Evolutionary conservation across 106 monocot species (phyloP).

Genomic region (Xerophyta viscosa): DNA sequence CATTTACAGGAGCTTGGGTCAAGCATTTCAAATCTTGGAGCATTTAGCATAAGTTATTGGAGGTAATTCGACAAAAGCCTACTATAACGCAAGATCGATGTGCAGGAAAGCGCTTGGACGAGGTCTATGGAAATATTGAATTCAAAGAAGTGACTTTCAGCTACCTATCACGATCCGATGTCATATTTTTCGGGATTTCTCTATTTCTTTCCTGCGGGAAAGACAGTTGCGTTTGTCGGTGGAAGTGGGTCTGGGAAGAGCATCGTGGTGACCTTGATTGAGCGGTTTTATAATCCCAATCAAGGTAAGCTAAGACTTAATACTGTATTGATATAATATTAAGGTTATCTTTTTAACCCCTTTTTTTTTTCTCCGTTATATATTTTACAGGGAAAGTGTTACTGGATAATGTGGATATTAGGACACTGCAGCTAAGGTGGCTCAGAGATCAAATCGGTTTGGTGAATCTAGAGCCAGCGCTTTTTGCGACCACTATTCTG

Average conservation of each 20-base stretch:
- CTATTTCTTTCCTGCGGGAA: conserved; percentile 91
- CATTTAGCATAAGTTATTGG: conserved; percentile 90
- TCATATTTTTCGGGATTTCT: conserved; percentile 78
- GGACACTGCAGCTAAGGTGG: conserved; percentile 78
- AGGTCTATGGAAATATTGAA: conserved; percentile 90
- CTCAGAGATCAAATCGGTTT: conserved; percentile 94
- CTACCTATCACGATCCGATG: conserved; percentile 94
- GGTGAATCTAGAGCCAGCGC: conserved; percentile 96
- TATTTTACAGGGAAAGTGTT: conserved; percentile 72
- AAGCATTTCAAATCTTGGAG: conserved; percentile 89
- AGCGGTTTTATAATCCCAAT: conserved; percentile 98
- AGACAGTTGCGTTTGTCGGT: conserved; percentile 88
- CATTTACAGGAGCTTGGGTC: conserved; percentile 84
- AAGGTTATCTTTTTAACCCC: too few species aligned
- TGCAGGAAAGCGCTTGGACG: conserved; percentile 65
- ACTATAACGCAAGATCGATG: conserved; percentile 64
- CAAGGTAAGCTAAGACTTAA: conserved; percentile 39
- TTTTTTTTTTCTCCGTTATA: too few species aligned
- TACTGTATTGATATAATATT: not conserved
- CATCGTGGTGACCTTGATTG: conserved; percentile 84
- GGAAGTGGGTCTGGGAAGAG: conserved; percentile 98
- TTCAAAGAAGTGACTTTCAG: conserved; percentile 86
- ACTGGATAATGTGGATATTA: conserved; percentile 91
- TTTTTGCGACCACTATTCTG: conserved; percentile 91
- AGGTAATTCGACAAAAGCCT: conserved; percentile 78